These are phyloP conservation scores for Daldinia sp. DNA, from an alignment of 2,329 filamentous ascomycete genomes.

Conservation along the genomic window DNA sequence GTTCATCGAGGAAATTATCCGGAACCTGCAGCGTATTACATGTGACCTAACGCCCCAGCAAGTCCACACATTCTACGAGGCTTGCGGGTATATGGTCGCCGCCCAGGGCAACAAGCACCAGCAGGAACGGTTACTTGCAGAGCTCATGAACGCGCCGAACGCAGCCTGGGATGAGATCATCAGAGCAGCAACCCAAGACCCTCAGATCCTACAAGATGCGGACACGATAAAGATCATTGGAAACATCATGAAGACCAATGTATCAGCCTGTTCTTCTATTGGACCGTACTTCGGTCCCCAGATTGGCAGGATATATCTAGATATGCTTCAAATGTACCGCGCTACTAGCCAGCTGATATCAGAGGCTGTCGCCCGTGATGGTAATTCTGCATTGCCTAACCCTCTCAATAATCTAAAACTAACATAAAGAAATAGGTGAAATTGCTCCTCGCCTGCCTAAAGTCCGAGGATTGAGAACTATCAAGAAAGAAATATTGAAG, in stretches of 20 bases:
- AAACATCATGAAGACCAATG: slow-evolving; percentile 99
- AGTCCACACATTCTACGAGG: slow-evolving; percentile 98
- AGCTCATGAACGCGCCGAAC: slow-evolving; percentile 95
- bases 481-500: slow-evolving; percentile 99
- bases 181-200: slow-evolving; percentile 84
- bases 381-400: slow-evolving; percentile 58
- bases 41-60: slow-evolving; percentile 95
- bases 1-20: slow-evolving; percentile 98
- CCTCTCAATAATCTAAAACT: slow-evolving; percentile 47
- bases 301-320: slow-evolving; percentile 95
- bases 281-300: slow-evolving; percentile 98
- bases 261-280: slow-evolving; percentile 96
- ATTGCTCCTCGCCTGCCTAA: slow-evolving; percentile 98
- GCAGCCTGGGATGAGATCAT: slow-evolving; percentile 97
- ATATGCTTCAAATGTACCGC: slow-evolving; percentile 99
- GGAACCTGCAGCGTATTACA: slow-evolving; percentile 95
- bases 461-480: slow-evolving; percentile 92
- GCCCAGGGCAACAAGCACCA: slow-evolving; percentile 95
- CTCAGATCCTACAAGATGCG: slow-evolving; percentile 86
- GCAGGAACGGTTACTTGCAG: slow-evolving; percentile 90
- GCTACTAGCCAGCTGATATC: slow-evolving; percentile 97
- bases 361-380: slow-evolving; percentile 87
- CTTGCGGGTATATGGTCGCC: slow-evolving; percentile 98
- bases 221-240: slow-evolving; percentile 99
- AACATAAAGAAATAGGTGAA: slow-evolving; percentile 68